Evolutionary conservation across 2,329 filamentous ascomycete species (phyloP).

Genomic region (Ampelomyces quisqualis): DNA sequence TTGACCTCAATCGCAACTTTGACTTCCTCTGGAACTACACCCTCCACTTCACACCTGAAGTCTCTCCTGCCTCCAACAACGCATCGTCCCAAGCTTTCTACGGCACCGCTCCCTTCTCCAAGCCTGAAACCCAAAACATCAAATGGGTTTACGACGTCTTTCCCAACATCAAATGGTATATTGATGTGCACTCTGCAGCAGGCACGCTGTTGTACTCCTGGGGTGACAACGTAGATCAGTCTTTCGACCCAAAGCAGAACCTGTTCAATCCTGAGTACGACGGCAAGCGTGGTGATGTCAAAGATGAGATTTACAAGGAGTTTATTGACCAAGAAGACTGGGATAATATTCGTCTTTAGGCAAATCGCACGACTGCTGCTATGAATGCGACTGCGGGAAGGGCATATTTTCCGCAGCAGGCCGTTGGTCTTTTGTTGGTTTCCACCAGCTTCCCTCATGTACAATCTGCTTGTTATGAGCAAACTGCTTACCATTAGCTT

Average conservation of each 20-base stretch:
- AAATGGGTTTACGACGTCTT: constrained; percentile 55
- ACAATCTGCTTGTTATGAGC: too few species aligned
- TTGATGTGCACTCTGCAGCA: constrained; percentile 59
- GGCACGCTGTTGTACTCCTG: constrained; percentile 59
- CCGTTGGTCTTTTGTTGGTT: too few species aligned
- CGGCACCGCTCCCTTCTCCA: constrained; percentile 56
- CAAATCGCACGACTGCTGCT: constrained; percentile 36
- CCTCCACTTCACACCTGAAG: constrained; percentile 47
- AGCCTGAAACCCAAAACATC: constrained; percentile 58
- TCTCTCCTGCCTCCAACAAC: constrained; percentile 44
- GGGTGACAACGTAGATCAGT: constrained; percentile 59
- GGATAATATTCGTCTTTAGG: constrained; percentile 35
- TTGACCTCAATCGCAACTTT: constrained; percentile 44
- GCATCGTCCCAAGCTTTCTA: constrained; percentile 54
- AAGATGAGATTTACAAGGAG: constrained; percentile 54
- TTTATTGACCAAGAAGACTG: constrained; percentile 41
- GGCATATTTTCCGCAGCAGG: constrained; percentile 34
- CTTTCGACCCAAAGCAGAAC: constrained; percentile 50
- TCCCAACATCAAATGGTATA: constrained; percentile 56
- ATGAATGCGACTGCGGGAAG: constrained; percentile 42
- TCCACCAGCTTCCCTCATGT: too few species aligned
- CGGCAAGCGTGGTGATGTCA: constrained; percentile 52
- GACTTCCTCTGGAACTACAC: constrained; percentile 59
- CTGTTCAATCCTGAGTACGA: constrained; percentile 57
- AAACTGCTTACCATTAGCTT: too few species aligned